Evolutionary conservation across 805 yeast genomes (phyloP).

Genomic region (Cyberlindnera lachancei): DNA sequence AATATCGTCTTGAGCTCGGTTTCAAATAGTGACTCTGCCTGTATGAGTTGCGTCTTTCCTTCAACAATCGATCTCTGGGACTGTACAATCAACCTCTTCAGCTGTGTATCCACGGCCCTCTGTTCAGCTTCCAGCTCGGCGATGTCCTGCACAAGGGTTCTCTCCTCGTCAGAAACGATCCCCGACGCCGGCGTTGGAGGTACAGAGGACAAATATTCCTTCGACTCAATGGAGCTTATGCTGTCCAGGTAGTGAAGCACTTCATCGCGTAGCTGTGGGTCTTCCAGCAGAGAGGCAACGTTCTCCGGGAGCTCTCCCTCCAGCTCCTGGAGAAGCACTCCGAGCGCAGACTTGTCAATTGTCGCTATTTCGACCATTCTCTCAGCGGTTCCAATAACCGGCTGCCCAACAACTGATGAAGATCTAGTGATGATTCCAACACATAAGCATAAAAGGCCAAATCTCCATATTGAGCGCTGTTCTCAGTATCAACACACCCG

Average conservation of each 20-base stretch:
- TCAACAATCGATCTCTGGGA: conserved; percentile 34
- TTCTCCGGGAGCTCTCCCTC: conserved; percentile 22
- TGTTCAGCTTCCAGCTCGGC: conserved; percentile 64
- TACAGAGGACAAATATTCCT: conserved; percentile 35
- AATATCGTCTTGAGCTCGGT: conserved; percentile 25
- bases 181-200: conserved; percentile 31
- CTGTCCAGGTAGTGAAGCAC: conserved; percentile 28
- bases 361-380: too few relatives aligned
- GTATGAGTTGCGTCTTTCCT: conserved; percentile 32
- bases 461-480: too few relatives aligned
- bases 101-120: conserved; percentile 36
- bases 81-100: conserved; percentile 31
- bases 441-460: too few relatives aligned
- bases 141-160: conserved; percentile 55
- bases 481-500: too few relatives aligned
- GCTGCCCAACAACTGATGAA: too few relatives aligned
- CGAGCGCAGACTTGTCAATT: conserved; percentile 14
- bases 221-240: conserved; percentile 41
- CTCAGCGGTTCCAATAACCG: too few relatives aligned
- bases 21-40: conserved; percentile 24
- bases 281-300: conserved; percentile 17
- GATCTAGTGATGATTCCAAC: too few relatives aligned
- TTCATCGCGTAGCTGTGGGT: conserved; percentile 29
- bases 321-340: conserved; percentile 31
- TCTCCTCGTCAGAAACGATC: conserved; percentile 12